Evolutionary conservation across 2,329 filamentous ascomycete genomes (phyloP), one percentile per base, ranked within the genome.

Genomic region (Torrubiella hemipterigena): DNA sequence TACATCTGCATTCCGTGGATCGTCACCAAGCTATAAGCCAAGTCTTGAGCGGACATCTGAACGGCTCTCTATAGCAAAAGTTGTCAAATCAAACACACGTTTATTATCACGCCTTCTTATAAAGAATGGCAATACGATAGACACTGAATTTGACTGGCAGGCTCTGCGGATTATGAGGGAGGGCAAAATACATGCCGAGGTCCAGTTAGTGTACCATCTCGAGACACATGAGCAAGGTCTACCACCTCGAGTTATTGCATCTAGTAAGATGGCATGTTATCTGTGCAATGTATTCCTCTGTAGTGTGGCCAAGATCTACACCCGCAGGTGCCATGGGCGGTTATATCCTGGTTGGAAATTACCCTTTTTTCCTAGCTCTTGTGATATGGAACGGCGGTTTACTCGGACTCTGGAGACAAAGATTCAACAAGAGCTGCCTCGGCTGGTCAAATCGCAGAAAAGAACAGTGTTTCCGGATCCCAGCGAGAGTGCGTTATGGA

Each of bases 201-300:
- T 70, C 17, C 63, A 69, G 36, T 52, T 70, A 14, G 35, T 67
- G 7, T 57, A 54, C 30, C 52, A 61, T 37, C 64, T 56, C 33
- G 55, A 64, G 30, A 29, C 48, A 3, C 37, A 51, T 18, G 30
- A 43, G 3, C n/a, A 36, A n/a, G 12, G 22, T n/a, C 22, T 1
- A 31, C 48, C 41, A 18, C 61, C 63, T 7, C 54, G 62, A 12
- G 51, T 63, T 4, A 58, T 69, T 7, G 56, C 56, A 31, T 62
- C 65, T 4, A 62, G 55, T 47, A 70, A 69, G 34, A 55, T 61
- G 31, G 58, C 65, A 2, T 71, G 65, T 38, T 69, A 59, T 40
- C 50, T 69, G 0, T 70, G 65, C 43, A 60, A 67, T 29, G 46
- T 54, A 5, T 61, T 69, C 36, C 53, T 69, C n/a, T 31, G 40